A percentile compares a stretch with the other conserved stretches of the same genome.
Conservation (phyloP, 1,284 basidiomycete genomes). For the Mycena citricolor region DNA sequence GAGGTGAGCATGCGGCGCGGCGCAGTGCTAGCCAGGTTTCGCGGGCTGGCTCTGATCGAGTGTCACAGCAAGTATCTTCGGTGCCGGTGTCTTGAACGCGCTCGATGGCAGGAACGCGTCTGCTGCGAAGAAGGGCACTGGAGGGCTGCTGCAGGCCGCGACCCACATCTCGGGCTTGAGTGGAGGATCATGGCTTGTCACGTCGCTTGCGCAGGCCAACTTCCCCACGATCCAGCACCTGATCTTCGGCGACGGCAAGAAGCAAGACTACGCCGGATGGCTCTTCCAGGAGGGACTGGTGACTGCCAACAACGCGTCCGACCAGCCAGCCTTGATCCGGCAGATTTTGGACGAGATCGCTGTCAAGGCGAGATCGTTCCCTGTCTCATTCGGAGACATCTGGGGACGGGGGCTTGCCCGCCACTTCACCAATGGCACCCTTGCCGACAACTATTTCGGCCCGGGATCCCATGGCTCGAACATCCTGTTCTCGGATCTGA, state of each 20-base stretch:
- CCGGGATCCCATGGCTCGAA: constrained; percentile 38
- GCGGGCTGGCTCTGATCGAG: too few relatives aligned
- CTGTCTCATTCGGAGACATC: constrained; percentile 35
- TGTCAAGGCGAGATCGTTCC: constrained; percentile 30
- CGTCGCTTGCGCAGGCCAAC: constrained; percentile 39
- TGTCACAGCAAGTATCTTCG: constrained; percentile 41
- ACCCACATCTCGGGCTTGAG: constrained; percentile 20
- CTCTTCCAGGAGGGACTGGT: constrained; percentile 29
- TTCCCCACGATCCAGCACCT: constrained; percentile 41
- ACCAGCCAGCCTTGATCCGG: constrained; percentile 25
- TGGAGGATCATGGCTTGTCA: constrained; percentile 42
- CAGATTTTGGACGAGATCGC: constrained; percentile 31
- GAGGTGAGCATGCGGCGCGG: constrained; percentile 32
- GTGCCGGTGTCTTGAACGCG: constrained; percentile 48
- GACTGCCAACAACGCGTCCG: constrained; percentile 21
- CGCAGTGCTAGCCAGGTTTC: too few relatives aligned
- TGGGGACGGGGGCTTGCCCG: constrained; percentile 37
- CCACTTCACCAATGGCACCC: constrained; percentile 43
- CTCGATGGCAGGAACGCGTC: constrained; percentile 49
- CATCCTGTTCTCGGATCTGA: constrained; percentile 34
- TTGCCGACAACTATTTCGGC: constrained; percentile 31
- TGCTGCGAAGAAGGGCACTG: constrained; percentile 40
- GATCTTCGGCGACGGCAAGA: constrained; percentile 32
- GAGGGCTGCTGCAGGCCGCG: constrained; percentile 47
- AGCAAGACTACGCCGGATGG: constrained; percentile 34